Conservation (phyloP, 148 eudicot species). For the Polygonum aviculare region DNA sequence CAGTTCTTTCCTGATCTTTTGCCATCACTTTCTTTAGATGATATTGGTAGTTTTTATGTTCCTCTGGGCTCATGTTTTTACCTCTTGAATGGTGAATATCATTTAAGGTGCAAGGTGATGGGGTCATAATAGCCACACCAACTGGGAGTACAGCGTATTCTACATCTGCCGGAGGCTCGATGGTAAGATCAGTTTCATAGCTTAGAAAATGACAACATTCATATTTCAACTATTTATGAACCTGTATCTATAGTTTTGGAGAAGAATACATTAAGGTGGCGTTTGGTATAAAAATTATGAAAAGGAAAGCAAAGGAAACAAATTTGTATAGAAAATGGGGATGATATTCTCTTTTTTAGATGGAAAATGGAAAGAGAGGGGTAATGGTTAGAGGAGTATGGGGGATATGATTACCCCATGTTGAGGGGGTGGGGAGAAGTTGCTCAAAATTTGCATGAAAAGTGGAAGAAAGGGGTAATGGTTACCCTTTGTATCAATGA, state of each 20-base stretch:
- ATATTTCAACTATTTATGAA: neutral
- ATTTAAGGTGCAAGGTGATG: constrained; percentile 95
- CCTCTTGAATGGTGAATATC: neutral
- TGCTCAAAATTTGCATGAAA: too few relatives aligned
- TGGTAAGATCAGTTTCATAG: constrained; percentile 42
- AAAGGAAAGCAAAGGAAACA: too few relatives aligned
- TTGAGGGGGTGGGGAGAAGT: too few relatives aligned
- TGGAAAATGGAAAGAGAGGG: too few relatives aligned
- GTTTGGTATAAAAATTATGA: too few relatives aligned
- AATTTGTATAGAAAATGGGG: too few relatives aligned
- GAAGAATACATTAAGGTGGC: neutral
- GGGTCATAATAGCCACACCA: constrained; percentile 97
- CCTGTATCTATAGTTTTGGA: neutral
- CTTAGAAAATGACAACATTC: neutral
- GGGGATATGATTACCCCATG: too few relatives aligned
- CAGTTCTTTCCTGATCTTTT: neutral
- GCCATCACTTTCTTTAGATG: neutral
- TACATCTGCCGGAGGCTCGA: constrained; percentile 98
- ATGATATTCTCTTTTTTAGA: too few relatives aligned
- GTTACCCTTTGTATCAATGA: too few relatives aligned
- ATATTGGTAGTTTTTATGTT: neutral
- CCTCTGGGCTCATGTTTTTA: neutral
- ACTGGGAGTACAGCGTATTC: constrained; percentile 99
- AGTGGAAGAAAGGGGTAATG: too few relatives aligned
- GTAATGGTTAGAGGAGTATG: too few relatives aligned